Evolutionary conservation across 805 yeast genomes (phyloP), one percentile per base, ranked within the genome.

Genomic region (Priceomyces haplophilus): DNA sequence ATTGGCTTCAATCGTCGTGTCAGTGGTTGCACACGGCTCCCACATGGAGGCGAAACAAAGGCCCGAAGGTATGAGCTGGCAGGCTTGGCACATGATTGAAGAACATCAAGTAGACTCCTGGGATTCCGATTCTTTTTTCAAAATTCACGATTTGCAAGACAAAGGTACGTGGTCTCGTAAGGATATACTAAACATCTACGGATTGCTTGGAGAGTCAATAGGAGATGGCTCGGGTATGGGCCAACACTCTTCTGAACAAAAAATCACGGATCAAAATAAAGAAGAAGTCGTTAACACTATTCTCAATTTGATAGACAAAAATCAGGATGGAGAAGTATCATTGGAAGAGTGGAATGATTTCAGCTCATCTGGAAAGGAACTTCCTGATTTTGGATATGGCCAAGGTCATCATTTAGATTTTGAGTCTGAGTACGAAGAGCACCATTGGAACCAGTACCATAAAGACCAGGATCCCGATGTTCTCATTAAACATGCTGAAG

Each of bases 161-260:
- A 72, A 78, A 59, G 88, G 85, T 34, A 61, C 66, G 40, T 66
- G 86, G 63, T 75, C 74, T 44, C 60, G 61, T 1, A 49, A 62
- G 16, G 98, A 91, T 58, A 84, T 91, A 31, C 61, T 91, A 45
- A 76, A 85, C 50, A 68, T 88, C 51, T 91, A 91, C 58, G 99
- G 99, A 2, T 64, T 91, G 42, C 67, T 74, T 37, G 76, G 93
- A 48, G 82, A 79, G 3, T 79, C 84, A 19, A 83, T 88, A 12
- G 97, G 97, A 8, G 84, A 79, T 50, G 97, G 97, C 36, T 84
- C 87, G 44, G 97, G 97, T 4, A 78, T 84, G 81, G 97, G 97
- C 1, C 69, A 74, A 13, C 56, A 52, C 36, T 30, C 48, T 20
- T 80, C 82, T 37, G 73, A 80, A 16, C 71, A 71, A 27, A 38